phyloP scores from a whole-genome alignment of 805 yeast species.

The Ogataea paradorogensis region DNA sequence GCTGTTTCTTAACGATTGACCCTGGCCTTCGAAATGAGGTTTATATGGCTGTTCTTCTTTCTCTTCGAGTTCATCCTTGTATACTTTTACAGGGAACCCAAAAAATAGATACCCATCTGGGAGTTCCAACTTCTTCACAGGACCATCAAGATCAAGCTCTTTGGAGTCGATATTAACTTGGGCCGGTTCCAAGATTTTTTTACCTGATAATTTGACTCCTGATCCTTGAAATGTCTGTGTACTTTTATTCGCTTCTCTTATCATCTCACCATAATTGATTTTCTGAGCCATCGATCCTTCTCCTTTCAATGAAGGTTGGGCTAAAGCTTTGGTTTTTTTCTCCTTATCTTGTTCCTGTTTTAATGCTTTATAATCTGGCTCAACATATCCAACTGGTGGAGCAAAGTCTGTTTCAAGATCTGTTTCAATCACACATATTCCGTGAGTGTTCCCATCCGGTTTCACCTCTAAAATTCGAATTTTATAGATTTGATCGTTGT shows the following conservation, averaged over 20 bases:
- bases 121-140: constrained; percentile 67
- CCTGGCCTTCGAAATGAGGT: constrained; percentile 56
- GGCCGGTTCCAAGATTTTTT: constrained; percentile 27
- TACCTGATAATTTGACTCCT: constrained; percentile 74
- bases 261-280: constrained; percentile 61
- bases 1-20: constrained; percentile 61
- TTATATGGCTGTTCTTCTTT: constrained; percentile 16
- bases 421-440: constrained; percentile 94
- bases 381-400: constrained; percentile 97
- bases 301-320: constrained; percentile 35
- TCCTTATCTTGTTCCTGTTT: constrained; percentile 39
- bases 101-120: constrained; percentile 89
- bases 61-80: constrained; percentile 38
- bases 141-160: constrained; percentile 49
- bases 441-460: constrained; percentile 61
- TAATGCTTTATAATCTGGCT: constrained; percentile 61
- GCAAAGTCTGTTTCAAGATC: constrained; percentile 97
- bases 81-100: constrained; percentile 77
- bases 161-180: constrained; percentile 16
- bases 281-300: constrained; percentile 74
- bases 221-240: constrained; percentile 48
- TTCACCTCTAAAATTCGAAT: constrained; percentile 85
- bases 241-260: constrained; percentile 39
- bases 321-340: constrained; percentile 37
- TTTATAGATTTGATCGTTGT: constrained; percentile 74